A percentile compares a stretch with the other conserved stretches of the same genome.
phyloP scores from a whole-genome alignment of 345 rosid species.

The Pistacia integerrima region DNA sequence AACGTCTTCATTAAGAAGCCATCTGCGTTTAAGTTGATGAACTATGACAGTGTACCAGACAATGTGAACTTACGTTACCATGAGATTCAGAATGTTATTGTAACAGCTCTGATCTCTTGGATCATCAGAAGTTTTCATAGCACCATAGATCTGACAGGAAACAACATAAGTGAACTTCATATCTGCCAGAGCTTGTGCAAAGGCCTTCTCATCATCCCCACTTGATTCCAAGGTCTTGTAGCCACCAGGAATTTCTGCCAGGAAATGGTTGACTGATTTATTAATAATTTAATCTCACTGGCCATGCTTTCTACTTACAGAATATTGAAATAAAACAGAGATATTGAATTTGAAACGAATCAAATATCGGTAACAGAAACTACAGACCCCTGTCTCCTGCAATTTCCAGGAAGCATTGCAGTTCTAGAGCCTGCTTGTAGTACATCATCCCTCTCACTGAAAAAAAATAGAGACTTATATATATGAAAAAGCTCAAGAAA shows the following conservation, averaged over 20 bases:
- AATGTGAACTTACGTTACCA: conserved; percentile 68
- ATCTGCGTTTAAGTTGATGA: conserved; percentile 11
- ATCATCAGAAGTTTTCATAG: conserved; percentile 66
- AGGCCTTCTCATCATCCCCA: conserved; percentile 31
- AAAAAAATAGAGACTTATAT: conserved; percentile 1
- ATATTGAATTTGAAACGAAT: background rate
- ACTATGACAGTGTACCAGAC: background rate
- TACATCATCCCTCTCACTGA: conserved; percentile 99
- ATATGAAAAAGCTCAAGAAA: conserved; percentile 13
- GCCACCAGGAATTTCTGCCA: conserved; percentile 48
- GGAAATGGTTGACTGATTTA: conserved; percentile 18
- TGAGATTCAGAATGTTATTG: conserved; percentile 77
- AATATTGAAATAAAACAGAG: background rate
- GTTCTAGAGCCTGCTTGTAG: conserved; percentile 72
- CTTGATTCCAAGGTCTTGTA: conserved; percentile 31
- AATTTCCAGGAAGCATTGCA: conserved; percentile 74
- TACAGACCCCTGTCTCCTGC: conserved; percentile 64
- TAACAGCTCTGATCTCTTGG: conserved; percentile 58
- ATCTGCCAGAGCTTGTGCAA: conserved; percentile 73
- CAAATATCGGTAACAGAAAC: conserved; percentile 15
- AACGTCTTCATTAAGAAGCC: conserved; percentile 16
- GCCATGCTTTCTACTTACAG: conserved; percentile 7
- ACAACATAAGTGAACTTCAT: conserved; percentile 95
- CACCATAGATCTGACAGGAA: conserved; percentile 92
- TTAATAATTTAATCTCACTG: conserved; percentile 3